Percentiles rank a stretch among this genome's conserved stretches.
Conservation (phyloP, 2,329 filamentous ascomycete genomes). For the Aspergillus sp. region DNA sequence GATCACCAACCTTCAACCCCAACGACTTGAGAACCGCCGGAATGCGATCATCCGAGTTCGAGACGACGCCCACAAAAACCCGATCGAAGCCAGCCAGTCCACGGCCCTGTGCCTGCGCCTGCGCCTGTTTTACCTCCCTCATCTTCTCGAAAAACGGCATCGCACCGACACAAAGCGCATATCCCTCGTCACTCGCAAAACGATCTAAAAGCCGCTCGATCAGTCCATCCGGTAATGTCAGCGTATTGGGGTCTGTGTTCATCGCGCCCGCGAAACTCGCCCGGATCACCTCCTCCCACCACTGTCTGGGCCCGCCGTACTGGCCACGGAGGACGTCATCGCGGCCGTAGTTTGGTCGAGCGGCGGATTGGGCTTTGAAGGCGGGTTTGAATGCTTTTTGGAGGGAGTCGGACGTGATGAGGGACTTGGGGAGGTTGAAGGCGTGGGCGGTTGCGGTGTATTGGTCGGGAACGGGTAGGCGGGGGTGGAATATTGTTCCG, state of each 20-base stretch:
- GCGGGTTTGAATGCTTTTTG: conserved; percentile 32
- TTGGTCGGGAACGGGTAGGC: conserved; percentile 32
- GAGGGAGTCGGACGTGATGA: conserved; percentile 22
- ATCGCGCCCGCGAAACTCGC: conserved; percentile 29
- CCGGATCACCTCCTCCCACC: conserved; percentile 42
- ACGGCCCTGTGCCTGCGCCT: conserved; percentile 8
- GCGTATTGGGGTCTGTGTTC: conserved; percentile 2
- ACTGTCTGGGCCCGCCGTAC: conserved; percentile 36
- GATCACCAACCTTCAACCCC: conserved; percentile 32
- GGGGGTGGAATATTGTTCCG: conserved; percentile 40
- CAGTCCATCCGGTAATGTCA: conserved; percentile 28
- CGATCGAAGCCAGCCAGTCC: conserved; percentile 20
- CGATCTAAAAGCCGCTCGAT: conserved; percentile 30
- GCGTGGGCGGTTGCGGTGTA: conserved; percentile 35
- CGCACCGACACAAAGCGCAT: conserved; percentile 38
- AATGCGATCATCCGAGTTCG: conserved; percentile 44
- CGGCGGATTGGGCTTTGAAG: conserved; percentile 26
- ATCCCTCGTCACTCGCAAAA: conserved; percentile 37
- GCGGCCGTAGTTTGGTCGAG: conserved; percentile 42
- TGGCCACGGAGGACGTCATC: conserved; percentile 27
- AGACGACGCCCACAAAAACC: conserved; percentile 38
- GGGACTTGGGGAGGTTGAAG: conserved; percentile 27
- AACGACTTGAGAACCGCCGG: conserved; percentile 34
- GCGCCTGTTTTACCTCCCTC: conserved; percentile 8
- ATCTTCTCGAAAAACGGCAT: conserved; percentile 31